phyloP scores from a whole-genome alignment of 2,329 filamentous ascomycete species.

The Blumeria graminis region DNA sequence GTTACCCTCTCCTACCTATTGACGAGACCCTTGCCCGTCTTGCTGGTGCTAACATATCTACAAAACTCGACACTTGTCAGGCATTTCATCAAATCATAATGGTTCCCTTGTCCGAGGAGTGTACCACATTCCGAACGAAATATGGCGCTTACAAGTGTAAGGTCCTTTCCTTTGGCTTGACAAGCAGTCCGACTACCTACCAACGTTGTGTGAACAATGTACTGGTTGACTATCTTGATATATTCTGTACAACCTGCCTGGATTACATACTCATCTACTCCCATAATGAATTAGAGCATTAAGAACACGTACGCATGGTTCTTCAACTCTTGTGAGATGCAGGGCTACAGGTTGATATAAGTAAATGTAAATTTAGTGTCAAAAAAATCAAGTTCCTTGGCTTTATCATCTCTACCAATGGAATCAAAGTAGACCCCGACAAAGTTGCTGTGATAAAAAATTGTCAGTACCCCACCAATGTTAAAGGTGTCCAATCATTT shows the following conservation, averaged over 20 bases:
- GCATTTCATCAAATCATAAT: background rate
- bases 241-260: constrained; percentile 1
- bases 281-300: background rate
- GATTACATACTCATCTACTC: constrained; percentile 4
- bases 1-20: background rate
- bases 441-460: background rate
- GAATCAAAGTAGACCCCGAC: background rate
- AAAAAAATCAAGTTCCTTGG: background rate
- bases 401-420: background rate
- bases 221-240: background rate
- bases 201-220: constrained; percentile 3
- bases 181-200: background rate
- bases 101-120: background rate
- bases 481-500: background rate
- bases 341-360: background rate
- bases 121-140: background rate
- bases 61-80: background rate
- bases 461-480: background rate
- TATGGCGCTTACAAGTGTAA: background rate
- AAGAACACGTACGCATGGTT: background rate
- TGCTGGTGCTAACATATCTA: background rate
- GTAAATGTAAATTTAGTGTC: background rate
- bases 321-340: background rate
- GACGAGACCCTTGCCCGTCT: background rate
- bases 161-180: constrained; percentile 2